Evolutionary conservation across 495 filamentous ascomycete species (phyloP).

Genomic region (Pyrenopolyporus hunteri): DNA sequence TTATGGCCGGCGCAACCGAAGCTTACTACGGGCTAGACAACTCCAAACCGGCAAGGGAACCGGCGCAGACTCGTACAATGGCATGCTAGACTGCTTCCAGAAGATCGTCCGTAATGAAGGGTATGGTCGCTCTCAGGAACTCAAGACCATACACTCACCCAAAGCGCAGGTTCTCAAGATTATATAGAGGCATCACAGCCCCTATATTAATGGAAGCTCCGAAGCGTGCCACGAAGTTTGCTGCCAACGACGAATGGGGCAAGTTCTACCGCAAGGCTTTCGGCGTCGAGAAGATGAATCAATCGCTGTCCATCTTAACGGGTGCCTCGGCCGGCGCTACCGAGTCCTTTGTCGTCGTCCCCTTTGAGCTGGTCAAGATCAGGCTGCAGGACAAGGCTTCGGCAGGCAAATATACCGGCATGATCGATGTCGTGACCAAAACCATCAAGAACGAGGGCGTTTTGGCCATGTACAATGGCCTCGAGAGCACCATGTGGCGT

Average conservation of each 20-base stretch:
- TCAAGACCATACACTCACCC: conserved; percentile 12
- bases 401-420: conserved; percentile 92
- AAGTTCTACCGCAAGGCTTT: conserved; percentile 86
- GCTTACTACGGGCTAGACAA: conserved; percentile 65
- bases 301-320: conserved; percentile 85
- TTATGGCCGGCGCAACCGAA: conserved; percentile 4
- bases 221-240: conserved; percentile 98
- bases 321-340: conserved; percentile 95
- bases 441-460: conserved; percentile 83
- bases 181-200: conserved; percentile 95
- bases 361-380: conserved; percentile 91
- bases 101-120: conserved; percentile 97
- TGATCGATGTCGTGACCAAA: conserved; percentile 84
- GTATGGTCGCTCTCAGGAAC: conserved; percentile 53
- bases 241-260: conserved; percentile 98
- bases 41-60: conserved; percentile 75
- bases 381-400: conserved; percentile 93
- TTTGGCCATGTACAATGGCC: conserved; percentile 91
- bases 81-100: conserved; percentile 96
- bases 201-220: conserved; percentile 99
- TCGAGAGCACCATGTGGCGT: conserved; percentile 95
- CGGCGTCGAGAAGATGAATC: conserved; percentile 83
- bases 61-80: conserved; percentile 84
- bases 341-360: conserved; percentile 92
- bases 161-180: conserved; percentile 70